Conservation (phyloP, 208 protist genomes). For the Acanthamoeba sp. region DNA sequence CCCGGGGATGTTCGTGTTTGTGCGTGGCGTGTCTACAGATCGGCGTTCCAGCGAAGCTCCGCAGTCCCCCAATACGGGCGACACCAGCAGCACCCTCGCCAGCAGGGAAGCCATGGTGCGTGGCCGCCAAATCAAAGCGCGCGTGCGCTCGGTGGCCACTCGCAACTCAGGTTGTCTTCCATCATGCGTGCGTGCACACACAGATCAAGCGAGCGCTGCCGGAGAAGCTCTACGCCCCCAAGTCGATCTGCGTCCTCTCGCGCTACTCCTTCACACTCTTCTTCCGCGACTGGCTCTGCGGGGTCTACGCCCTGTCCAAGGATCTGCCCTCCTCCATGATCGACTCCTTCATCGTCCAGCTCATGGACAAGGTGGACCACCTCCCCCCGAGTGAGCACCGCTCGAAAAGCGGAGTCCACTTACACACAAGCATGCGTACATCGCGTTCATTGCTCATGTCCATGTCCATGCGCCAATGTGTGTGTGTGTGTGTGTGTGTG, state of each 20-base stretch:
- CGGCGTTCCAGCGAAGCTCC: neutral
- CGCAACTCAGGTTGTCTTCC: too few species aligned
- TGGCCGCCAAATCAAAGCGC: too few species aligned
- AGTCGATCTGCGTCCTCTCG: slow-evolving; percentile 51
- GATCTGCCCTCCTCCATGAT: neutral
- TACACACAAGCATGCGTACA: neutral
- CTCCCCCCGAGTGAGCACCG: neutral
- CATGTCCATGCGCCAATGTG: too few species aligned
- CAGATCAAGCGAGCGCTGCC: slow-evolving; percentile 2
- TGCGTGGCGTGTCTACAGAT: too few species aligned
- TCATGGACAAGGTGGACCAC: neutral
- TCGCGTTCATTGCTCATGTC: too few species aligned
- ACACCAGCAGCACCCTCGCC: neutral
- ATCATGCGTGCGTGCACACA: neutral
- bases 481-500: too few species aligned
- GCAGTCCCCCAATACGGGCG: neutral
- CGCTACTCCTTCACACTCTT: slow-evolving; percentile 19
- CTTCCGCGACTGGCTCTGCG: slow-evolving; percentile 67
- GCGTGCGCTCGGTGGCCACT: too few species aligned
- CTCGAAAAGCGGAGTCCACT: too few species aligned
- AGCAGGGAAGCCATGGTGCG: neutral
- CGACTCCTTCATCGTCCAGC: slow-evolving; percentile 20
- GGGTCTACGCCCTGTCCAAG: slow-evolving; percentile 21
- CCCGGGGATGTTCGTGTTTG: too few species aligned
- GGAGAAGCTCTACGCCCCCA: slow-evolving; percentile 51